These are phyloP conservation scores for Chloris gayana DNA, from an alignment of 176 grass and related monocot species.

Conservation along the genomic window DNA sequence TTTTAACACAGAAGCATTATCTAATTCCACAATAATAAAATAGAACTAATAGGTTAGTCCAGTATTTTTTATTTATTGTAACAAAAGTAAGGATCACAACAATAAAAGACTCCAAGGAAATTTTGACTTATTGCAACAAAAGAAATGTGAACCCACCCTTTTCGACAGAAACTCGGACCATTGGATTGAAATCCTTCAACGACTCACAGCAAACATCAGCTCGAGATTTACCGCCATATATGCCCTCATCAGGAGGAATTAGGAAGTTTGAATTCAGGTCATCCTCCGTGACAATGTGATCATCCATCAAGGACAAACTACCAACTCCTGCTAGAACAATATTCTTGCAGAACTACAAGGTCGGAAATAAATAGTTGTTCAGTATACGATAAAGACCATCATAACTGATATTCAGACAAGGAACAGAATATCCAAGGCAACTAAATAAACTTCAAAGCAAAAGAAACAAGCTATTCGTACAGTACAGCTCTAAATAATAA, in stretches of 20 bases:
- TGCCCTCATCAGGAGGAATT: conserved; percentile 70
- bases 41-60: background rate
- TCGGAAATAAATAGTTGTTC: conserved; percentile 5
- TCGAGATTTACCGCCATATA: conserved; percentile 66
- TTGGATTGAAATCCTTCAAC: conserved; percentile 92
- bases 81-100: background rate
- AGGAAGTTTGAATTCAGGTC: conserved; percentile 79
- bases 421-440: background rate
- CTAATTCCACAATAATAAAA: background rate
- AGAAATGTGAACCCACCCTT: conserved; percentile 52
- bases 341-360: conserved; percentile 95
- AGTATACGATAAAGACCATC: conserved; percentile 5
- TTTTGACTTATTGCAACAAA: background rate
- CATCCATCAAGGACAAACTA: conserved; percentile 91
- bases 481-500: background rate
- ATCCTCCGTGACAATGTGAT: conserved; percentile 63
- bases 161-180: conserved; percentile 71
- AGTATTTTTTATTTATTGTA: background rate
- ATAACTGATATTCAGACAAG: background rate
- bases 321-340: conserved; percentile 98
- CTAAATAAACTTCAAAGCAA: background rate
- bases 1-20: background rate
- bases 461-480: background rate
- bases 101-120: background rate
- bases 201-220: conserved; percentile 74